These are phyloP conservation scores for Fusarium tupiense DNA, from an alignment of 2,329 filamentous ascomycete species.

Conservation along the genomic window DNA sequence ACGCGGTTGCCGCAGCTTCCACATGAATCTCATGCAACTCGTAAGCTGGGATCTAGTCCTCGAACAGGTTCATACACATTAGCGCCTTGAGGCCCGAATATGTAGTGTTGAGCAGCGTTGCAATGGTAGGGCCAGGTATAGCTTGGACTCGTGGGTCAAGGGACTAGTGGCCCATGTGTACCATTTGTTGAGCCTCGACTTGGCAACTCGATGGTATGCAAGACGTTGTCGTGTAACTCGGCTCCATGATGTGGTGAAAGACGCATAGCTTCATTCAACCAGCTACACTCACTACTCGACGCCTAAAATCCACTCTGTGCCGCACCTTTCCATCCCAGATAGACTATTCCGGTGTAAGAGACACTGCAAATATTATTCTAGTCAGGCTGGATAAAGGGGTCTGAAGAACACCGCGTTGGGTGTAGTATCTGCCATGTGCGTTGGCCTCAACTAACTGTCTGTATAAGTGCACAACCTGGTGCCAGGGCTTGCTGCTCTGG, in stretches of 20 bases:
- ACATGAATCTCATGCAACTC: not conserved
- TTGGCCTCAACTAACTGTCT: not conserved
- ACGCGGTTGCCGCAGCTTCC: slow-evolving; percentile 8
- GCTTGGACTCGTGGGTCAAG: not conserved
- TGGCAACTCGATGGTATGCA: not conserved
- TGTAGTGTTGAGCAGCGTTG: not conserved
- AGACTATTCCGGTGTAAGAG: not conserved
- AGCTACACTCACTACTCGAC: not conserved
- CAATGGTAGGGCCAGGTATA: not conserved
- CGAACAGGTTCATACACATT: slow-evolving; percentile 1
- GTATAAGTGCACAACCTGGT: not conserved
- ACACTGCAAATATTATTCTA: not conserved
- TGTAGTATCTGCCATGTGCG: not conserved
- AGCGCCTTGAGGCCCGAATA: not conserved
- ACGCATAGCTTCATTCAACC: not conserved
- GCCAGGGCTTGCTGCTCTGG: not conserved
- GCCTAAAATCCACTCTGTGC: not conserved
- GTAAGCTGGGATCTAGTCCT: not conserved
- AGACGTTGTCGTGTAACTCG: not conserved
- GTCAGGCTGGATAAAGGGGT: not conserved
- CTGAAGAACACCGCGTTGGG: not conserved
- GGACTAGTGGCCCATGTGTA: not conserved
- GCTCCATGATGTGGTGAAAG: not conserved
- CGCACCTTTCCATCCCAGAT: not conserved
- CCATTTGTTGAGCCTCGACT: slow-evolving; percentile 16